Evolutionary conservation across 2,329 filamentous ascomycete species (phyloP), one percentile per base, ranked within the genome.

Genomic region (Cercospora sp.): DNA sequence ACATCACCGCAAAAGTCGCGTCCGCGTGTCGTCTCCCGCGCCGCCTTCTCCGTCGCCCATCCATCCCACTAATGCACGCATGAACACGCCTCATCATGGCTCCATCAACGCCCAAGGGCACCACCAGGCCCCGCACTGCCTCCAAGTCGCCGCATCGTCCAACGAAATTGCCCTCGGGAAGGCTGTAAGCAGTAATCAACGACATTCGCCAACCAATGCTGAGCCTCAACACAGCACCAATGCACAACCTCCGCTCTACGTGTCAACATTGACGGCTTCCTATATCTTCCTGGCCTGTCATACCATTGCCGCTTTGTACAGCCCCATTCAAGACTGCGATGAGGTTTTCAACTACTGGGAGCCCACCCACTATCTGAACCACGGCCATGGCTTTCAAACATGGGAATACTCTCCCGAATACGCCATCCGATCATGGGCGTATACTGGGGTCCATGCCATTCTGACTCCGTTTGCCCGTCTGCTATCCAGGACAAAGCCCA

Each of bases 321-420:
- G 93, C 1, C 95, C 95, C 0, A 97, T 99, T 72, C 94, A 97
- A 79, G 95, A 99, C 80, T 99, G 95, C 78, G 95, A 99, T 75
- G 95, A 99, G 83, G 94, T 94, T 10, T 99, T 97, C 86, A 99
- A 99, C 79, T 99, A 97, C 84, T 99, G 94, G 93, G 95, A 99
- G 76, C 94, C 95, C 0, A 89, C 94, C 0, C 95, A 99, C 80
- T 99, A 97, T 80, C 86, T 99, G 30, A 91, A 89, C 68, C 93
- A 97, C 83, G 92, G 92, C 74, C 94, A 97, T 77, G 95, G 94
- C 45, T 85, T 97, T 61, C 94, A 99, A 82, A 99, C 95, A 1
- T 99, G 95, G 95, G 95, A 99, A 80, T 99, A 98, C 81, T 97
- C 94, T 0, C 95, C 95, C 5, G 90, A 94, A 67, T 98, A 91